Evolutionary conservation across 495 filamentous ascomycete species (phyloP), one percentile per base, ranked within the genome.

Genomic region (Aspergillus kassunensis): DNA sequence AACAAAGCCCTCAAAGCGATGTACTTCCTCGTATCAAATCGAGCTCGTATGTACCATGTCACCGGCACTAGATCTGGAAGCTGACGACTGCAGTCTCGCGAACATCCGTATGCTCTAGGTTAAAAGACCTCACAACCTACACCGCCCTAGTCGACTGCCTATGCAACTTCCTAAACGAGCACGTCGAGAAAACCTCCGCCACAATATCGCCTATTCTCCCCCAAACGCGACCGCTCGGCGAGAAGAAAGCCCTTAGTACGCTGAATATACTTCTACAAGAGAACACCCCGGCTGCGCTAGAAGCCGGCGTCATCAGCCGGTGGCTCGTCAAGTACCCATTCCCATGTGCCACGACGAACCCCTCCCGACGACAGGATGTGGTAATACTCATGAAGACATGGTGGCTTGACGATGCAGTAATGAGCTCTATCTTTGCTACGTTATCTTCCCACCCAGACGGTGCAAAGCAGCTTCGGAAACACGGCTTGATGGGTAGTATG

Each of bases 251-350:
- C 0, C 53, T 77, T 4, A 58, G 58, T 1, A 65, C 65, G n/a
- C 46, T 76, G 13, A 71, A 70, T 23, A 55, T 67, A 3, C 59
- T 75, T 12, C 60, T 76, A 4, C 66, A 59, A 19, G 66, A 70
- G 33, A 70, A 74, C 29, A 53, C 74, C 2, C 60, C 72, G 0
- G 65, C 54, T 11, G 72, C 70, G 3, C 34, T 75, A 25, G 66
- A 73, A 52, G 72, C 75, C 2, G 75, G 75, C 8, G 50, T 80
- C 3, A 54, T 80, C 15, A 71, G 65, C 34, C 65, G 69, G 4
- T 80, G 77, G 77, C 69, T 80, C 6, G 49, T 44, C 42, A 69
- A 72, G 19, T 80, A 80, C 51, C 77, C 77, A 4, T 80, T 78
- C 35, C 74, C 74, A 13, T 77, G 72, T 35, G 68, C 64, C 24